phyloP scores from a whole-genome alignment of 768 basidiomycete species.

The Leccinum uliginosum region DNA sequence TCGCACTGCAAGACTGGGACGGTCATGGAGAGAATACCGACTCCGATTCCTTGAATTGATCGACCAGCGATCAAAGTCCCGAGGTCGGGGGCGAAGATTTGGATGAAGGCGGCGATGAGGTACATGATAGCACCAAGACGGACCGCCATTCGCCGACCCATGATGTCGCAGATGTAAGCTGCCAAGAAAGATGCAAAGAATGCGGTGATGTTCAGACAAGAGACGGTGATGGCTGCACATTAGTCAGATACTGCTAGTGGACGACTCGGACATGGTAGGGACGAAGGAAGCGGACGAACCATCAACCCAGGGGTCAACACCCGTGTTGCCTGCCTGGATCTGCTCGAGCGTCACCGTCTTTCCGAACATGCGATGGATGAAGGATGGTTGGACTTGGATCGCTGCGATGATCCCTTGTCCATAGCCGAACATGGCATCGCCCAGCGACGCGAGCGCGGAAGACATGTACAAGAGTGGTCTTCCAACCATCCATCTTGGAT shows the following conservation, averaged over 20 bases:
- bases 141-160: conserved; percentile 49
- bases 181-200: conserved; percentile 41
- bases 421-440: conserved; percentile 56
- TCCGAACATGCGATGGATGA: conserved; percentile 47
- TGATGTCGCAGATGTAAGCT: conserved; percentile 46
- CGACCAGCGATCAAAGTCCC: conserved; percentile 38
- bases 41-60: conserved; percentile 45
- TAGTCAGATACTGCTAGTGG: background rate
- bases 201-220: conserved; percentile 48
- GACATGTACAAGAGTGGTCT: conserved; percentile 46
- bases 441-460: conserved; percentile 50
- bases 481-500: conserved; percentile 51
- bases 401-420: conserved; percentile 51
- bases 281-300: conserved; percentile 28
- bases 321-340: conserved; percentile 39
- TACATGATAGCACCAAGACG: conserved; percentile 48
- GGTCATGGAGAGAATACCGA: conserved; percentile 49
- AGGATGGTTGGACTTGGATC: conserved; percentile 49
- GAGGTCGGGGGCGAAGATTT: conserved; percentile 46
- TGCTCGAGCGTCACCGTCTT: conserved; percentile 40
- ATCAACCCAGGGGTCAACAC: conserved; percentile 43
- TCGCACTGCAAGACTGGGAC: conserved; percentile 48
- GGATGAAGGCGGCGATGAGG: conserved; percentile 45
- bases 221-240: conserved; percentile 42
- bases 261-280: background rate